Evolutionary conservation across 1,284 basidiomycete genomes (phyloP).

Genomic region (Ganoderma lingzhi): DNA sequence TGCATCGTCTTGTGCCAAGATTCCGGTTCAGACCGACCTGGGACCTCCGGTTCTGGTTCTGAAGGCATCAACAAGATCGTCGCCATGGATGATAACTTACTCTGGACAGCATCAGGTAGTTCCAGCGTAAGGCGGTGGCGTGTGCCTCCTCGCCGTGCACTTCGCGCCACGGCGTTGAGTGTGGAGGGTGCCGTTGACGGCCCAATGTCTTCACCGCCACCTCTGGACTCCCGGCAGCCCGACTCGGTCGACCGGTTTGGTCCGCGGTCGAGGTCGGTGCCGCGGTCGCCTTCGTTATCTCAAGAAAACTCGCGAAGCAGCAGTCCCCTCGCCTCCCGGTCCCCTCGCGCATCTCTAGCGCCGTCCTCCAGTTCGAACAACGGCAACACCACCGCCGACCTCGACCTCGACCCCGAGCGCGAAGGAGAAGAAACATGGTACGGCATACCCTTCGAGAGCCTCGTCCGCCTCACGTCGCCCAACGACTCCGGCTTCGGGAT

Average conservation of each 20-base stretch:
- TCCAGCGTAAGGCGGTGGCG: slow-evolving; percentile 88
- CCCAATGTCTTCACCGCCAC: slow-evolving; percentile 30
- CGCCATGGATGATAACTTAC: slow-evolving; percentile 83
- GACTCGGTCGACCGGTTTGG: slow-evolving; percentile 32
- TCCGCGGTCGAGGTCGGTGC: slow-evolving; percentile 25
- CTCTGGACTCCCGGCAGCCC: slow-evolving; percentile 27
- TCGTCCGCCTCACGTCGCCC: slow-evolving; percentile 81
- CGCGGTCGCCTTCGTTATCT: slow-evolving; percentile 19
- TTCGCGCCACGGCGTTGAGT: slow-evolving; percentile 42
- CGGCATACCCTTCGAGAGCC: slow-evolving; percentile 83
- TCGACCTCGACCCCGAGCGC: slow-evolving; percentile 34
- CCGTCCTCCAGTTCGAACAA: slow-evolving; percentile 27
- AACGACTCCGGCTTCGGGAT: slow-evolving; percentile 60
- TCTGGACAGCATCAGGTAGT: slow-evolving; percentile 92
- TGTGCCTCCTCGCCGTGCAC: slow-evolving; percentile 56
- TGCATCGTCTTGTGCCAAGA: slow-evolving; percentile 88
- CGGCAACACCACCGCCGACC: slow-evolving; percentile 16
- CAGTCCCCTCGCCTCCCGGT: slow-evolving; percentile 29
- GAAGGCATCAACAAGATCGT: slow-evolving; percentile 89
- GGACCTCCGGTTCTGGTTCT: slow-evolving; percentile 43
- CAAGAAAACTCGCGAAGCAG: slow-evolving; percentile 24
- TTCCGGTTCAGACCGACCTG: slow-evolving; percentile 34
- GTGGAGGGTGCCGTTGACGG: slow-evolving; percentile 41
- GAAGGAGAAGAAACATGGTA: slow-evolving; percentile 58
- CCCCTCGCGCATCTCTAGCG: slow-evolving; percentile 29